Evolutionary conservation across 108 stramenopile species (phyloP).

Genomic region (Stephanodiscus triporus): DNA sequence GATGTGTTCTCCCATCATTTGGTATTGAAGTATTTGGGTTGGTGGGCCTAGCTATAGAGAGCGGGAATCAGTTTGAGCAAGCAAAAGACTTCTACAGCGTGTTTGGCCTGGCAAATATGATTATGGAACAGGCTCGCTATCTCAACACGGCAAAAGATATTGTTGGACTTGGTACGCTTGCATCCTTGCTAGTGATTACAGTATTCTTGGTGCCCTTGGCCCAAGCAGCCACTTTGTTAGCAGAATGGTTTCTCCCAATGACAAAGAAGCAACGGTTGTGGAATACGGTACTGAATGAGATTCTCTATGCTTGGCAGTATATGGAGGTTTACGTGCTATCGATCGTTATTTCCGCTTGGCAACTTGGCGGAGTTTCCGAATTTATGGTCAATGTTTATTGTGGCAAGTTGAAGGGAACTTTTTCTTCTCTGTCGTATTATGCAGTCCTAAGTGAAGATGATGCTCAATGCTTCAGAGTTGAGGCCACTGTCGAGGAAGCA

Average conservation of each 20-base stretch:
- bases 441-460: conserved; percentile 66
- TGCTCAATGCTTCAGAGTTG: conserved; percentile 78
- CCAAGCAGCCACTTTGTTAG: conserved; percentile 50
- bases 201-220: conserved; percentile 75
- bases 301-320: conserved; percentile 82
- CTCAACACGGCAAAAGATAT: conserved; percentile 52
- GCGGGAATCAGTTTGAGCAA: conserved; percentile 67
- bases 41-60: conserved; percentile 75
- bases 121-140: conserved; percentile 77
- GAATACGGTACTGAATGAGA: conserved; percentile 54
- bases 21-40: conserved; percentile 71
- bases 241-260: conserved; percentile 64
- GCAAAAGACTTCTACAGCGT: conserved; percentile 62
- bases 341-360: conserved; percentile 75
- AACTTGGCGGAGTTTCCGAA: conserved; percentile 69
- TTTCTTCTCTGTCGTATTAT: conserved; percentile 60
- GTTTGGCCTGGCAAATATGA: conserved; percentile 58
- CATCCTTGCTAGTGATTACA: conserved; percentile 62
- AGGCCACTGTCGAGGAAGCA: conserved; percentile 63
- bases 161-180: conserved; percentile 68
- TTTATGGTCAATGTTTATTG: conserved; percentile 81
- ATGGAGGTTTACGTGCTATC: conserved; percentile 81
- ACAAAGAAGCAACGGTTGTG: conserved; percentile 35
- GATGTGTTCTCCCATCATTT: conserved; percentile 63
- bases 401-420: conserved; percentile 55